Evolutionary conservation across 495 filamentous ascomycete genomes (phyloP).

Genomic region (Glutinoglossum americanum): DNA sequence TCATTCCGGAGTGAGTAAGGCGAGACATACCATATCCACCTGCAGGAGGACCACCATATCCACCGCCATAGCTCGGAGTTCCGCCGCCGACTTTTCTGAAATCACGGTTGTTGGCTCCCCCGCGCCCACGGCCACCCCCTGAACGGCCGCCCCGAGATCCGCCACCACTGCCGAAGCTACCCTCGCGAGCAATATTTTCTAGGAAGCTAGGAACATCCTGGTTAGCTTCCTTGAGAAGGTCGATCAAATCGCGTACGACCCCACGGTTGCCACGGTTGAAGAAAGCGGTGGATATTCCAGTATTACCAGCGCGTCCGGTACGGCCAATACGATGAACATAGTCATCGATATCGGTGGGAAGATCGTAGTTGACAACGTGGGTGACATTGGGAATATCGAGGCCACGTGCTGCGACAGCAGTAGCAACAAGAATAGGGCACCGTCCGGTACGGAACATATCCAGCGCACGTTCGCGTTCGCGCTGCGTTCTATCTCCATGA

Average conservation of each 20-base stretch:
- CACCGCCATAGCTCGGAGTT: slow-evolving; percentile 17
- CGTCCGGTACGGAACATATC: slow-evolving; percentile 92
- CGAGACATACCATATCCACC: slow-evolving; percentile 8
- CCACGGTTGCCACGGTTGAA: slow-evolving; percentile 99
- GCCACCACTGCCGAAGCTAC: slow-evolving; percentile 54
- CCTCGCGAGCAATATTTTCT: slow-evolving; percentile 89
- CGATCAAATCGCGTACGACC: slow-evolving; percentile 84
- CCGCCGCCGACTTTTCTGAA: slow-evolving; percentile 57
- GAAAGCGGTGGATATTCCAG: slow-evolving; percentile 93
- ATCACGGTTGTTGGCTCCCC: slow-evolving; percentile 55
- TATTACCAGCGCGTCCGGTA: slow-evolving; percentile 98
- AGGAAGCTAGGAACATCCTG: slow-evolving; percentile 88
- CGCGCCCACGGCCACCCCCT: slow-evolving; percentile 36
- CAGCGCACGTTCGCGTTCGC: slow-evolving; percentile 91
- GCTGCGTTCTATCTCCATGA: slow-evolving; percentile 94
- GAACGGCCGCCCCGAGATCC: slow-evolving; percentile 52
- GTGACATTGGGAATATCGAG: slow-evolving; percentile 97
- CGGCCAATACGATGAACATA: slow-evolving; percentile 99
- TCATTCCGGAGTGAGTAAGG: background rate
- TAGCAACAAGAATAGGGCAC: slow-evolving; percentile 91
- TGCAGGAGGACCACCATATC: slow-evolving; percentile 25
- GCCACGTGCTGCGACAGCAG: slow-evolving; percentile 85
- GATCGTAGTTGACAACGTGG: slow-evolving; percentile 97
- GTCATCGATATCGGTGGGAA: slow-evolving; percentile 96
- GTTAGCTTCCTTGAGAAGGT: slow-evolving; percentile 92